phyloP scores from a whole-genome alignment of 768 basidiomycete genomes.

The Dioszegia hungarica region DNA sequence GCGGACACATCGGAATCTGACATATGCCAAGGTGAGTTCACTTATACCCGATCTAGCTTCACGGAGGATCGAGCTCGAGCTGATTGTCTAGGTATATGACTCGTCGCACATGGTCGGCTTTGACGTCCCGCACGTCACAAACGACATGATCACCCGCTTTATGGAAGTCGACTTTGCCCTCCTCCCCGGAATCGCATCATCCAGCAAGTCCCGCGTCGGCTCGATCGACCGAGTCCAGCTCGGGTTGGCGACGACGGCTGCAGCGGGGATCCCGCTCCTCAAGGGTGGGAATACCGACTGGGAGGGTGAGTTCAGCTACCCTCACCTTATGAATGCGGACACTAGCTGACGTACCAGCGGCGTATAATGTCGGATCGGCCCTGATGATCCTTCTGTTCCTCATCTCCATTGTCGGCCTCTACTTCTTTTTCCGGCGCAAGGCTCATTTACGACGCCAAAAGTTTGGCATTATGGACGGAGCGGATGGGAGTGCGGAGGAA shows the following conservation, averaged over 20 bases:
- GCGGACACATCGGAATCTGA: conserved; percentile 81
- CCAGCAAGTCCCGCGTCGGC: conserved; percentile 76
- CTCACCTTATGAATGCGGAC: not conserved
- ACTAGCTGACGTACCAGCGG: conserved; percentile 55
- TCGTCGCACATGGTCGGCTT: conserved; percentile 86
- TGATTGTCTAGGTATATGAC: conserved; percentile 65
- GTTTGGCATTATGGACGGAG: conserved; percentile 11
- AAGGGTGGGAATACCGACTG: conserved; percentile 67
- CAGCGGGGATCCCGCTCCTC: conserved; percentile 61
- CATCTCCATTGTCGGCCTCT: conserved; percentile 61
- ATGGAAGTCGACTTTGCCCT: conserved; percentile 84
- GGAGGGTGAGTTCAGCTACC: conserved; percentile 61
- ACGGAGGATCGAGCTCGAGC: too few relatives aligned
- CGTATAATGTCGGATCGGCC: conserved; percentile 87
- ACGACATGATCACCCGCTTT: conserved; percentile 98
- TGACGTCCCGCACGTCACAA: conserved; percentile 78
- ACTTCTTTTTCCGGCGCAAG: conserved; percentile 72
- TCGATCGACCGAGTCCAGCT: conserved; percentile 64
- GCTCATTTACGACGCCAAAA: conserved; percentile 32
- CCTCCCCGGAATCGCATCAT: conserved; percentile 72
- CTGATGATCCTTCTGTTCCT: conserved; percentile 76
- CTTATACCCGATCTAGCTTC: not conserved
- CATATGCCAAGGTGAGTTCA: conserved; percentile 73
- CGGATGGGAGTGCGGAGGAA: conserved; percentile 32
- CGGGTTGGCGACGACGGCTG: conserved; percentile 50